A percentile compares a stretch with the other conserved stretches of the same genome.
These are phyloP conservation scores for Euphorbia tirucalli DNA, from an alignment of 345 rosid genomes.

Conservation along the genomic window DNA sequence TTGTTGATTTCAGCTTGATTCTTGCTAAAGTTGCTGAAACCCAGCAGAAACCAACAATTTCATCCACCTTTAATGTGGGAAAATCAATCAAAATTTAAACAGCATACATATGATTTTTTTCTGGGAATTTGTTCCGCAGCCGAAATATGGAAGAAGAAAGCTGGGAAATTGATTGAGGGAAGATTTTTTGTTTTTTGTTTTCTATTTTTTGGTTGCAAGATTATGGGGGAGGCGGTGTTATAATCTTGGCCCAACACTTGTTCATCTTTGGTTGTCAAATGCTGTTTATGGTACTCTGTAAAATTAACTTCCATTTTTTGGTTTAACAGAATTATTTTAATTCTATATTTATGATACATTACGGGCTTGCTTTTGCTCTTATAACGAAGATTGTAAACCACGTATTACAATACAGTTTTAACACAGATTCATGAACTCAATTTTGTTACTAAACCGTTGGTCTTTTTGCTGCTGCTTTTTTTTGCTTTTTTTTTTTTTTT, in stretches of 20 bases:
- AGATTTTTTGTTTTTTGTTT: neutral
- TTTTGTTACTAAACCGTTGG: neutral
- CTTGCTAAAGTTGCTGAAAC: too few relatives aligned
- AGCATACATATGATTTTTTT: neutral
- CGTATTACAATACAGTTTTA: neutral
- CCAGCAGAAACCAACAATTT: slow-evolving; percentile 2
- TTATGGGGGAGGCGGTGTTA: neutral
- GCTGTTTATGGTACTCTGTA: neutral
- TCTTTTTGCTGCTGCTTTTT: too few relatives aligned
- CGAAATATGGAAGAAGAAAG: neutral
- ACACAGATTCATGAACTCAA: neutral
- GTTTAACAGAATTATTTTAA: slow-evolving; percentile 4
- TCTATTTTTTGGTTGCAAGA: neutral
- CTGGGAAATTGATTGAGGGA: neutral
- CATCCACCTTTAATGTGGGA: neutral
- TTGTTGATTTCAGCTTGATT: too few relatives aligned
- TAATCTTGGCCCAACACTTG: slow-evolving; percentile 5
- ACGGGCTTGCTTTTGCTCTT: neutral
- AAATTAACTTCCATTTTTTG: neutral
- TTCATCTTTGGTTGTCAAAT: neutral
- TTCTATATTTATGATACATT: neutral
- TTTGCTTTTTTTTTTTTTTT: too few relatives aligned
- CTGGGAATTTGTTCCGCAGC: too few relatives aligned
- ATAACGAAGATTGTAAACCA: neutral
- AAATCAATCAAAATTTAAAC: neutral